Evolutionary conservation across 2,329 filamentous ascomycete genomes (phyloP).

Genomic region (Aureobasidium namibiae): DNA sequence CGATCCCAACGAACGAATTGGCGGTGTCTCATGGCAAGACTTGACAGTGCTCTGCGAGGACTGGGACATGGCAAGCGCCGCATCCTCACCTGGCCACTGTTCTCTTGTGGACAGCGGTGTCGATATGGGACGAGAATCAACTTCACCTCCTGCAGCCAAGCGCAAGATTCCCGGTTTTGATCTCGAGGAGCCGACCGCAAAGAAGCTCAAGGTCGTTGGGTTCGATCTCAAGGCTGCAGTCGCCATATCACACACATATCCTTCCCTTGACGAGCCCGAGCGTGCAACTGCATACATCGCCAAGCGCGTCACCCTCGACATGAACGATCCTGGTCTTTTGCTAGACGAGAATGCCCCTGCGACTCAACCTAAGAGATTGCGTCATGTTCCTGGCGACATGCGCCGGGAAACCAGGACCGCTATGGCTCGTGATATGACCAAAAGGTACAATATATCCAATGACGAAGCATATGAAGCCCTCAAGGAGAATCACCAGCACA

Average conservation of each 20-base stretch:
- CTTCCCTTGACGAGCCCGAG: slow-evolving; percentile 75
- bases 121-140: slow-evolving; percentile 19
- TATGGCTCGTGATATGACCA: slow-evolving; percentile 62
- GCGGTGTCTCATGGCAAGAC: slow-evolving; percentile 69
- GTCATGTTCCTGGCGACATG: slow-evolving; percentile 42
- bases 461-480: slow-evolving; percentile 92
- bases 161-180: slow-evolving; percentile 39
- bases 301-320: slow-evolving; percentile 72
- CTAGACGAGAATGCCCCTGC: slow-evolving; percentile 67
- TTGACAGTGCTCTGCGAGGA: slow-evolving; percentile 80
- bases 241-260: slow-evolving; percentile 52
- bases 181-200: slow-evolving; percentile 21
- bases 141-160: slow-evolving; percentile 51
- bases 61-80: slow-evolving; percentile 61
- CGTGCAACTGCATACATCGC: slow-evolving; percentile 62
- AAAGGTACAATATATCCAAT: slow-evolving; percentile 92
- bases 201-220: slow-evolving; percentile 10
- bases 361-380: slow-evolving; percentile 49
- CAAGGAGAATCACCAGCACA: slow-evolving; percentile 95
- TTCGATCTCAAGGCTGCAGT: slow-evolving; percentile 33
- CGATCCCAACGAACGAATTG: slow-evolving; percentile 57
- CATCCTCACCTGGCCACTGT: slow-evolving; percentile 26
- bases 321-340: slow-evolving; percentile 80
- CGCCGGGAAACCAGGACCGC: slow-evolving; percentile 62
- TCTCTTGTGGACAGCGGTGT: slow-evolving; percentile 17